Base-by-base conservation (phyloP, 2,329 filamentous ascomycete genomes). In the Cryphonectria parasitica region DNA sequence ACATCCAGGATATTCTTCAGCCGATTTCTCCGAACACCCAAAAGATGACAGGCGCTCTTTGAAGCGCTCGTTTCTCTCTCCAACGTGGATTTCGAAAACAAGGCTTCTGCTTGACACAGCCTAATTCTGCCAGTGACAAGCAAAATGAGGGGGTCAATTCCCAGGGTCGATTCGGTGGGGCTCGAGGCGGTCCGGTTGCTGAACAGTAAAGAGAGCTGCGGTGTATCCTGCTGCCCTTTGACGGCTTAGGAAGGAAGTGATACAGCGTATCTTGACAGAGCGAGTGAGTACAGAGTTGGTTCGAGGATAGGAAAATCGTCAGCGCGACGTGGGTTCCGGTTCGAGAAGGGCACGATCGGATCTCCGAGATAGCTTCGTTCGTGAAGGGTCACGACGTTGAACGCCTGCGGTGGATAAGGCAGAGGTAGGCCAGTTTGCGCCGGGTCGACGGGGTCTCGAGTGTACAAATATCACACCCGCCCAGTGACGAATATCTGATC, bases 391-490 rank as follows among this genome's bases (percentile, higher is more conserved):
- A 43, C 28, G 64, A n/a, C 39, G 45, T 71, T 5, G 4, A 41
- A 63, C 31, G 36, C 28, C 54, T 60, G 49, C 28, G 15, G 52
- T 45, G 54, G 5, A 67, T 22, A 39, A 39, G 17, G 49, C 52
- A n/a, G 45, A 15, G 13, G 19, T 22, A 28, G 62, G 45, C 31
- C 31, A 31, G 49, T 17, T 15, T n/a, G 45, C 36, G 54, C 31
- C 54, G 31, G 45, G 22, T 49, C 56, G 34, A 56, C 43, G 31
- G 28, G 22, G 17, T 61, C 56, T 41, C 43, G 60, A n/a, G 49
- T 71, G 56, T 71, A 49, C 45, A 49, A n/a, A 49, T 49, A 71
- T 71, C 19, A 45, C 36, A 49, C 45, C 17, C 25, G 28, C 28
- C 28, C 19, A 22, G 45, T 45, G 17, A 39, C 43, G 43, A n/a